A percentile compares a stretch with the other conserved stretches of the same genome.
Evolutionary conservation across 768 basidiomycete genomes (phyloP).

Genomic region (Russula sp.): DNA sequence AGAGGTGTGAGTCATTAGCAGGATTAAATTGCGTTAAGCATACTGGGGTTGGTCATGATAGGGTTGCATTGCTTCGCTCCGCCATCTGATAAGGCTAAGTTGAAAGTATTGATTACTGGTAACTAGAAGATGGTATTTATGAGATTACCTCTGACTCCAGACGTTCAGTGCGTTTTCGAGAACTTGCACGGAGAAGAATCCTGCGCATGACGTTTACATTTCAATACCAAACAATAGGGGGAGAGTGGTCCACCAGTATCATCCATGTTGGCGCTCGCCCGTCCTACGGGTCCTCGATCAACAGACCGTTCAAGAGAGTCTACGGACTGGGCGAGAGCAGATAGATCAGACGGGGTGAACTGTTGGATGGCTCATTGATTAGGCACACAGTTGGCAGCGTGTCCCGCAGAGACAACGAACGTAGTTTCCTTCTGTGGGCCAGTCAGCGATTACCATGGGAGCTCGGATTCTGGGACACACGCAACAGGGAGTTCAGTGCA

Average conservation of each 20-base stretch:
- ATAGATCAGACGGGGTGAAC: conserved; percentile 78
- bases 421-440: conserved; percentile 40
- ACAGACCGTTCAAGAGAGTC: conserved; percentile 62
- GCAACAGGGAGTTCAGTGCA: conserved; percentile 74
- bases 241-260: conserved; percentile 58
- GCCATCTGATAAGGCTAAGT: conserved; percentile 73
- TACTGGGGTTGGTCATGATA: conserved; percentile 78
- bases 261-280: conserved; percentile 76
- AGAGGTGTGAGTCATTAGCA: conserved; percentile 14
- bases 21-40: conserved; percentile 24
- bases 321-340: conserved; percentile 61
- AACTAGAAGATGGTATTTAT: not conserved
- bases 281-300: conserved; percentile 40
- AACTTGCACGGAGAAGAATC: conserved; percentile 91
- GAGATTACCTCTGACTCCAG: conserved; percentile 69
- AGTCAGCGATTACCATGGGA: conserved; percentile 15
- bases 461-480: conserved; percentile 39
- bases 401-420: conserved; percentile 33
- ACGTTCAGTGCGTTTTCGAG: conserved; percentile 78
- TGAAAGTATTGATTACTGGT: not conserved
- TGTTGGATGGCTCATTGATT: conserved; percentile 30
- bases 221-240: not conserved
- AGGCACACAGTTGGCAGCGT: conserved; percentile 3
- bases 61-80: conserved; percentile 72
- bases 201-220: conserved; percentile 33